phyloP scores from a whole-genome alignment of 306 rosid genomes.

The Acacia confusa region DNA sequence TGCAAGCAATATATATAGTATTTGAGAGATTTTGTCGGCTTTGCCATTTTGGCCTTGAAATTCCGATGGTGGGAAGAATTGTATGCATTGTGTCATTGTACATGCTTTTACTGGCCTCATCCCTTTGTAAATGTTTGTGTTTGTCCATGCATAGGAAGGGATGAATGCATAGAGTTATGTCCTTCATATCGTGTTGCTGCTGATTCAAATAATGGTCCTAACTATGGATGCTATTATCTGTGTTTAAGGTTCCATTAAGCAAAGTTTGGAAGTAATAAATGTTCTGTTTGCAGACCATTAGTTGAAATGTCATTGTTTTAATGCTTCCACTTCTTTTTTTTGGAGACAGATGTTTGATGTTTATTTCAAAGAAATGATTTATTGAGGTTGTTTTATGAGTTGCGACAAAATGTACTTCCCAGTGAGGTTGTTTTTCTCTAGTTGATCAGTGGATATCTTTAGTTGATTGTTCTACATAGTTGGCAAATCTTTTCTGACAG shows the following conservation, averaged over 20 bases:
- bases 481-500: no score
- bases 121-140: constrained; percentile 2
- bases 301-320: background rate
- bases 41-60: no score
- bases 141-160: background rate
- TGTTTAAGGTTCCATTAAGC: constrained; percentile 5
- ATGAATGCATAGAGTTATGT: constrained; percentile 8
- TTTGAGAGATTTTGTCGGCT: no score
- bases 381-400: constrained; percentile 1
- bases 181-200: constrained; percentile 6
- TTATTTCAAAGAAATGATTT: background rate
- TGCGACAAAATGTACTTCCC: background rate
- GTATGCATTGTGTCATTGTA: background rate
- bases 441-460: background rate
- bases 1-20: no score
- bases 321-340: background rate
- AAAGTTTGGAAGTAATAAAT: background rate
- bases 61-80: background rate
- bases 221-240: constrained; percentile 19
- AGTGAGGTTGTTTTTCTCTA: constrained; percentile 14
- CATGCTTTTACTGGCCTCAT: background rate
- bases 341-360: background rate
- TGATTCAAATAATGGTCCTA: constrained; percentile 20
- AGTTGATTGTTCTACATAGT: no score
- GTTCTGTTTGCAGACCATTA: background rate